These are phyloP conservation scores for Babjeviella inositovora DNA, from an alignment of 805 yeast species.

Conservation along the genomic window DNA sequence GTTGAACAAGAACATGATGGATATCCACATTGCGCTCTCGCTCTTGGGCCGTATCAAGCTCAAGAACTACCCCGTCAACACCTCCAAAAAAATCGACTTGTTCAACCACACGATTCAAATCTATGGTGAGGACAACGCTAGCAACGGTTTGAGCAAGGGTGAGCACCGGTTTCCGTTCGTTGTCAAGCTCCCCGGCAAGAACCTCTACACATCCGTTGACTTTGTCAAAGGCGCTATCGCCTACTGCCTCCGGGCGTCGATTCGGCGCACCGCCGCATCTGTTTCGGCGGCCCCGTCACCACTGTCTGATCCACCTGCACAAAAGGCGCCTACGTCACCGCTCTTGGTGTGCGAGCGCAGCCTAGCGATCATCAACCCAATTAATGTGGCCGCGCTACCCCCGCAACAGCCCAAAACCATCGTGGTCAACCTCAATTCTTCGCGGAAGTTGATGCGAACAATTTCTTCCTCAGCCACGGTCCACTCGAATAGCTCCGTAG, in stretches of 20 bases:
- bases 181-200: slow-evolving; percentile 61
- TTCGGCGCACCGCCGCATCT: slow-evolving; percentile 7
- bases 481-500: slow-evolving; percentile 9
- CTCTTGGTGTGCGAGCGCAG: slow-evolving; percentile 34
- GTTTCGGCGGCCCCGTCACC: slow-evolving; percentile 1
- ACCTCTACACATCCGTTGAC: slow-evolving; percentile 58
- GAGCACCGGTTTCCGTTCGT: slow-evolving; percentile 82
- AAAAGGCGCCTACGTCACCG: slow-evolving; percentile 9
- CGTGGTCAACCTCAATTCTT: slow-evolving; percentile 41
- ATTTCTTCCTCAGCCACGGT: slow-evolving; percentile 22
- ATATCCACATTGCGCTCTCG: slow-evolving; percentile 34
- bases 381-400: slow-evolving; percentile 54
- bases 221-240: slow-evolving; percentile 78
- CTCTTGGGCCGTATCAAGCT: slow-evolving; percentile 42
- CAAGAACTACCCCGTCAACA: slow-evolving; percentile 28
- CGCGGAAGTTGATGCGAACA: slow-evolving; percentile 17
- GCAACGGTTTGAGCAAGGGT: slow-evolving; percentile 52
- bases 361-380: slow-evolving; percentile 51
- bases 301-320: too few species aligned
- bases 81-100: slow-evolving; percentile 32
- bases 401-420: slow-evolving; percentile 53
- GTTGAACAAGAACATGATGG: slow-evolving; percentile 35
- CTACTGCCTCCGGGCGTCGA: slow-evolving; percentile 42
- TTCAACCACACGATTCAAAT: slow-evolving; percentile 43
- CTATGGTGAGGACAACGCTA: slow-evolving; percentile 24